Evolutionary conservation across 2,329 filamentous ascomycete genomes (phyloP), one percentile per base, ranked within the genome.

Genomic region (Trichoderma endophyticum): DNA sequence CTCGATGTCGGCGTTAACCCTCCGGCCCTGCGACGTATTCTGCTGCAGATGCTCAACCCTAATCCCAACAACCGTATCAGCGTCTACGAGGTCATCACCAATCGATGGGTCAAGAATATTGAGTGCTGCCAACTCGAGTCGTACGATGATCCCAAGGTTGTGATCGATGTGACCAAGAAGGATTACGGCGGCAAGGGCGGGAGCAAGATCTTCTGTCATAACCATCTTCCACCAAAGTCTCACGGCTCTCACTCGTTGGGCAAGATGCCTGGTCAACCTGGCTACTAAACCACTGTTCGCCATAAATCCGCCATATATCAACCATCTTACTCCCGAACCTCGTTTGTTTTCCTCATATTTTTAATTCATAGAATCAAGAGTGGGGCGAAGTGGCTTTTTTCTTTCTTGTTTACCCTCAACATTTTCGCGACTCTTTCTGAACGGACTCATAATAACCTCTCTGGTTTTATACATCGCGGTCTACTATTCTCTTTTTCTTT

Each of bases 31-130:
- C 90, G 91, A 72, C 89, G 91, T 12, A 83, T 97, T 5, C 82
- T 97, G 12, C 83, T 96, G 65, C 90, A 89, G 79, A 97, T 97
- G 94, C 86, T 97, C 36, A 90, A 97, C 79, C 93, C 94, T 0
- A 84, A 94, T 75, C 93, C 94, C 0, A 81, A 83, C 8, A 89
- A 89, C 78, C 91, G 94, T 56, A 89, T 92, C 75, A 88, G 86
- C 32, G 92, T 96, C 65, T 82, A 86, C 7, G 88, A 93, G 1
- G 89, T 93, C 1, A 82, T 94, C 69, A 89, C 87, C 73, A 89
- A 92, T 76, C 85, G 90, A n/a, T 94, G 90, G 86, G 83, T 96
- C 77, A 91, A 89, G 82, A 88, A 86, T 67, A 88, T 94, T 54
- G 92, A 95, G 76, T 96, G 93, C 82, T 97, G 93, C 79, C 91